Evolutionary conservation across 83 land plant species (phyloP), one percentile per base, ranked within the genome.

Genomic region (Picea abies): DNA sequence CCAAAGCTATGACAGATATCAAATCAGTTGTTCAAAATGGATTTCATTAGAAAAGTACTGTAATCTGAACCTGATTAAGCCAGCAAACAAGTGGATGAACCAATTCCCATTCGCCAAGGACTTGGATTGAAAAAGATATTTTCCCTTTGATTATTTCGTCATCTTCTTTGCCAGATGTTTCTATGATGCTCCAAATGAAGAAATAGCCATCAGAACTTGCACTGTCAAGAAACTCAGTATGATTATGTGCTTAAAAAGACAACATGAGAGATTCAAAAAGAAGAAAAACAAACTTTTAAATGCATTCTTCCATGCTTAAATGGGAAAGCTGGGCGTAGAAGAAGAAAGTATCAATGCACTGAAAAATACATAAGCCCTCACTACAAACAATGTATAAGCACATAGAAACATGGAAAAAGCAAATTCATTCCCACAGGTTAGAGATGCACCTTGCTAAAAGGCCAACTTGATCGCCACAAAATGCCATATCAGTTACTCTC

Each of bases 11-110:
- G 44, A 41, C 19, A 9, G 77, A 73, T 22, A 44, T n/a, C 5
- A 44, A 73, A 73, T 73, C 77, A 73, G 15, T 44, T 73, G 56
- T 39, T 73, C 25, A 22, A 41, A 37, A 73, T 25, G 47, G 77
- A 47, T 26, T 73, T 73, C 77, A 41, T 73, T 73, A 41, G 58
- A 44, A 6, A 73, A 73, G 77, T 73, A 23, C 58, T 41, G 77
- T 44, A 73, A 73, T 41, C 39, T 44, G 47, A 39, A 73, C 77
- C 77, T 73, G 77, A 52, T 73, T 73, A 73, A 49, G 26, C 77
- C 77, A 73, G 77, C 60, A 73, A 73, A 73, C 77, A 73, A 73
- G 77, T 44, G 77, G 77, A 22, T 73, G 77, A 47, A 73, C 77
- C 23, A 52, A 44, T 12, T 73, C 77, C 77, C 77, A 73, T 25